Conservation (phyloP, 768 basidiomycete genomes). For the Pulveroboletus sp. region DNA sequence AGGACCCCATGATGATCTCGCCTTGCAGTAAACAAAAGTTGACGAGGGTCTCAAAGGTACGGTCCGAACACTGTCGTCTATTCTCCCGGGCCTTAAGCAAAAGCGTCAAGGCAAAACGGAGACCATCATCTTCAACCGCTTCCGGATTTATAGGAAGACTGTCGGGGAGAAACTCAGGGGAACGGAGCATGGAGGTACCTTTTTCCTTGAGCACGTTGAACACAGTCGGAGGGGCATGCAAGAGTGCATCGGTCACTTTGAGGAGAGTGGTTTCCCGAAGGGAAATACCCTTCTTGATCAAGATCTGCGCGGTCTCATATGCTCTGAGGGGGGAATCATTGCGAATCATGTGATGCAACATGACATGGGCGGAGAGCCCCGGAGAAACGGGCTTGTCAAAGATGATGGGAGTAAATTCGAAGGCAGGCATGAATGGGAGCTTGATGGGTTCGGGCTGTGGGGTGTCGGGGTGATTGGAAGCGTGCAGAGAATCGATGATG, state of each 20-base stretch:
- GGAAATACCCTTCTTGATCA: conserved; percentile 51
- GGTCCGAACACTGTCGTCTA: conserved; percentile 50
- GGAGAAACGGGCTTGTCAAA: conserved; percentile 51
- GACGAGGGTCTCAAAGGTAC: conserved; percentile 58
- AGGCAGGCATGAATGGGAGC: conserved; percentile 22
- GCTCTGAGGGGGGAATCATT: conserved; percentile 46
- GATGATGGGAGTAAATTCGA: conserved; percentile 39
- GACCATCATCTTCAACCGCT: conserved; percentile 36
- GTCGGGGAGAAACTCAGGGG: conserved; percentile 12
- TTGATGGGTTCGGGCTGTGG: conserved; percentile 7
- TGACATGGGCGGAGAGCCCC: conserved; percentile 55
- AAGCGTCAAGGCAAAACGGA: conserved; percentile 50
- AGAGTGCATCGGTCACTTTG: conserved; percentile 26
- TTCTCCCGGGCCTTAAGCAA: conserved; percentile 49
- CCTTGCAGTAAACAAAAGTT: conserved; percentile 67
- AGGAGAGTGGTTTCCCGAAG: conserved; percentile 50
- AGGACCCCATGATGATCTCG: conserved; percentile 71
- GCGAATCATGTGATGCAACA: conserved; percentile 63
- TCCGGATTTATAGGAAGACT: conserved; percentile 30
- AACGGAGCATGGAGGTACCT: conserved; percentile 15
- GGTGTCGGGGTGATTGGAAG: conserved; percentile 32
- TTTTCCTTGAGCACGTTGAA: conserved; percentile 16
- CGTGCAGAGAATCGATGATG: conserved; percentile 54
- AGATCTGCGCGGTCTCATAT: conserved; percentile 40
- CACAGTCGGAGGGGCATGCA: conserved; percentile 22